A percentile compares a stretch with the other conserved stretches of the same genome.
Evolutionary conservation across 1,284 basidiomycete species (phyloP).

Genomic region (Chalciporus sp.): DNA sequence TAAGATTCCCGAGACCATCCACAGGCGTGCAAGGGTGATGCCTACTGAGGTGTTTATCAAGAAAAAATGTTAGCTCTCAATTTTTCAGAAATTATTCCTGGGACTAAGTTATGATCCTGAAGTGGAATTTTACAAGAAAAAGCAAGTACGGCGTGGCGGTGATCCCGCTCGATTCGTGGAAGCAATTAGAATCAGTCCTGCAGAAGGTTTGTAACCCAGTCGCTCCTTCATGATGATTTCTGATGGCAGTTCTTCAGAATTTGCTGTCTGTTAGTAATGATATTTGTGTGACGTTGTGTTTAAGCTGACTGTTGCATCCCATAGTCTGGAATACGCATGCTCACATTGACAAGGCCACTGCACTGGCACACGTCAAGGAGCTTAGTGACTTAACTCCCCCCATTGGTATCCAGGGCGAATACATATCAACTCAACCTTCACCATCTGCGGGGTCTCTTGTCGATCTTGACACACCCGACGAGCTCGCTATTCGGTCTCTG

Average conservation of each 20-base stretch:
- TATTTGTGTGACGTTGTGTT: background rate
- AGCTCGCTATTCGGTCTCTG: conserved; percentile 66
- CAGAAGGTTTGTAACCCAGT: conserved; percentile 55
- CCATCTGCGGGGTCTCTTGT: conserved; percentile 6
- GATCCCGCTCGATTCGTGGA: conserved; percentile 52
- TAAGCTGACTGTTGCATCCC: conserved; percentile 2
- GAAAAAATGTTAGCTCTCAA: conserved; percentile 54
- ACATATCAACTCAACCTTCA: conserved; percentile 24
- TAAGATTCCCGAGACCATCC: conserved; percentile 57
- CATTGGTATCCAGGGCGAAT: conserved; percentile 39
- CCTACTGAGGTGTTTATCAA: conserved; percentile 76
- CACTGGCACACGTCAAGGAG: conserved; percentile 57
- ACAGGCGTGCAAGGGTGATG: conserved; percentile 64
- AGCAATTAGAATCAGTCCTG: conserved; percentile 63
- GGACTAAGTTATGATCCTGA: background rate
- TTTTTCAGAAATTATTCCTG: background rate
- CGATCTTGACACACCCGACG: conserved; percentile 69
- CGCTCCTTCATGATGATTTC: background rate
- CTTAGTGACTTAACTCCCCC: conserved; percentile 50
- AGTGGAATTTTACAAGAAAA: conserved; percentile 76
- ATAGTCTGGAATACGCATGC: conserved; percentile 75
- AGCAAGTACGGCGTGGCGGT: conserved; percentile 57
- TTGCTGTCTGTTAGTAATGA: conserved; percentile 55
- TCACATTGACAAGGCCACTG: conserved; percentile 53
- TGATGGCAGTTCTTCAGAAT: conserved; percentile 40